Conservation (phyloP, 2,329 filamentous ascomycete genomes). For the Ceratocystiopsis sp. region DNA sequence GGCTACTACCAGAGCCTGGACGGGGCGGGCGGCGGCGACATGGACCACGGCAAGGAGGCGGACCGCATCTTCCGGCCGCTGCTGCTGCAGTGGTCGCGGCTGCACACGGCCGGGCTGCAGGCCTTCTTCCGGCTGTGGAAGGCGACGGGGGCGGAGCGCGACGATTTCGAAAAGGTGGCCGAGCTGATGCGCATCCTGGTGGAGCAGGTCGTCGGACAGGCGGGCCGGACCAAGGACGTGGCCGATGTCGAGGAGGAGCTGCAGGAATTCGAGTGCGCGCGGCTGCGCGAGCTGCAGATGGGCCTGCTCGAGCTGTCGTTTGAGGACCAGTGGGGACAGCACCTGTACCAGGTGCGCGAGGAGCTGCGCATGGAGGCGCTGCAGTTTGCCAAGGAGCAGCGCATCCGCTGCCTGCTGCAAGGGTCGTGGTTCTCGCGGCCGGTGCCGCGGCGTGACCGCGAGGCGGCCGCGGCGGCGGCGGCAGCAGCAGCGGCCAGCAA, state of each 20-base stretch:
- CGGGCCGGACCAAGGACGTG: constrained; percentile 66
- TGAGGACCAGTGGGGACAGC: constrained; percentile 85
- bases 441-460: constrained; percentile 19
- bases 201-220: constrained; percentile 74
- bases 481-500: constrained; percentile 15
- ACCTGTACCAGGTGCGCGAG: constrained; percentile 78
- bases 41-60: constrained; percentile 35
- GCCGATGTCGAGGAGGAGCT: constrained; percentile 81
- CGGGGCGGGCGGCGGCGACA: constrained; percentile 23
- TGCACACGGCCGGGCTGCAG: constrained; percentile 73
- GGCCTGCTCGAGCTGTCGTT: constrained; percentile 79
- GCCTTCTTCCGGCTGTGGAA: constrained; percentile 91
- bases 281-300: constrained; percentile 79
- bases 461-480: neutral
- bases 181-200: constrained; percentile 81
- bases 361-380: constrained; percentile 81
- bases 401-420: constrained; percentile 72
- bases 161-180: constrained; percentile 85
- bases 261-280: constrained; percentile 61
- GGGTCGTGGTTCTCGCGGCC: constrained; percentile 70
- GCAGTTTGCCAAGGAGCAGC: constrained; percentile 94
- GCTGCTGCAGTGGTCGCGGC: constrained; percentile 77
- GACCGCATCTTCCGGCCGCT: constrained; percentile 78
- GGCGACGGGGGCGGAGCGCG: constrained; percentile 62
- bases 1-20: constrained; percentile 63